Percentiles rank a stretch among this genome's conserved stretches.
Evolutionary conservation across 331 rosid species (phyloP).

Genomic region (Dryas integrifolia): DNA sequence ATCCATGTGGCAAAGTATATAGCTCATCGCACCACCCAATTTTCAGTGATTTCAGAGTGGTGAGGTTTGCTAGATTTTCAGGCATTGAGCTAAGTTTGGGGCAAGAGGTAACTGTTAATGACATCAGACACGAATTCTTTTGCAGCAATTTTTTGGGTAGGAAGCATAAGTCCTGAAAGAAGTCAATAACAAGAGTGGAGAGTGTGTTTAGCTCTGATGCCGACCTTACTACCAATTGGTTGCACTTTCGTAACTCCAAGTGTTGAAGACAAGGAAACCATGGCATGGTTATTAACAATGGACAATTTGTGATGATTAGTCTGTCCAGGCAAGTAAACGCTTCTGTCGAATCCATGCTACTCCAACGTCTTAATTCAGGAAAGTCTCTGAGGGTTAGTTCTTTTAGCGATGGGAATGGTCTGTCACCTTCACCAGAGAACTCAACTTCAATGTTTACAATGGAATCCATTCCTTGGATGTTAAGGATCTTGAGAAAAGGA

Average conservation of each 20-base stretch:
- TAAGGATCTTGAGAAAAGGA: too few relatives aligned
- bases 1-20: constrained; percentile 20
- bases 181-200: constrained; percentile 21
- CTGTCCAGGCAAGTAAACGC: constrained; percentile 27
- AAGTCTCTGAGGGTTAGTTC: too few relatives aligned
- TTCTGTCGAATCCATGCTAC: background rate
- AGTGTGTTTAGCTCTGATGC: constrained; percentile 11
- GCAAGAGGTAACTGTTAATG: constrained; percentile 29
- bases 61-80: constrained; percentile 20
- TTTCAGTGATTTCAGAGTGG: constrained; percentile 13
- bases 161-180: constrained; percentile 1
- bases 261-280: constrained; percentile 9
- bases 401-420: too few relatives aligned
- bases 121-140: constrained; percentile 13
- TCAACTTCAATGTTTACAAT: background rate
- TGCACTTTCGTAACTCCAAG: background rate
- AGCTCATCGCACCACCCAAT: constrained; percentile 23
- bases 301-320: background rate
- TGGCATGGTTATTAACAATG: background rate
- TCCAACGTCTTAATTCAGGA: background rate
- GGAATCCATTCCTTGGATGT: too few relatives aligned
- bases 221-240: constrained; percentile 3
- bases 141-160: constrained; percentile 17
- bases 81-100: constrained; percentile 9
- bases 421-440: too few relatives aligned